Conservation (phyloP, 2,329 filamentous ascomycete species). For the Akanthomyces lecanii region DNA sequence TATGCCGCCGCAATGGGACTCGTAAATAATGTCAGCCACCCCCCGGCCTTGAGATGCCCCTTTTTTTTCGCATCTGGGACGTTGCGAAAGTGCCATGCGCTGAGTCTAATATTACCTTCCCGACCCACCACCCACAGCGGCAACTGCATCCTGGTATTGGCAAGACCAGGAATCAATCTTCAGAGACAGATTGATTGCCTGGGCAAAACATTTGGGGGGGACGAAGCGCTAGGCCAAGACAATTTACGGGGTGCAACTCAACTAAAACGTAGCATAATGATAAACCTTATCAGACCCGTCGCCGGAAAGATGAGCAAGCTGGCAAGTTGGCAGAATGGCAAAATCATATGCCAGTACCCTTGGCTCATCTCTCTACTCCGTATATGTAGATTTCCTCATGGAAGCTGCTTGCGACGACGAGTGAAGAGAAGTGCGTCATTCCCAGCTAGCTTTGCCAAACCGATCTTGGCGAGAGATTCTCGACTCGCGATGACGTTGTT, state of each 20-base stretch:
- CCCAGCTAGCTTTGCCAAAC: neutral
- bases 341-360: too few relatives aligned
- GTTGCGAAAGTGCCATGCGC: neutral
- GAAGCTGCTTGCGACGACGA: too few relatives aligned
- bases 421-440: neutral
- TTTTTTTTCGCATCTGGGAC: neutral
- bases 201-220: neutral
- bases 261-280: neutral
- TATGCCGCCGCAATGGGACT: neutral
- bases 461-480: neutral
- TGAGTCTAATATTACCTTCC: constrained; percentile 6
- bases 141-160: neutral
- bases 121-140: constrained; percentile 1
- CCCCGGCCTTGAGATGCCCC: neutral
- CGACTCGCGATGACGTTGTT: neutral
- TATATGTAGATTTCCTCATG: too few relatives aligned
- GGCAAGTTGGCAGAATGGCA: neutral
- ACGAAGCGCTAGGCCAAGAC: neutral
- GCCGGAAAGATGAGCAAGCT: neutral
- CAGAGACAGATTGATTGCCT: neutral
- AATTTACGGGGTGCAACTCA: neutral
- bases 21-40: neutral
- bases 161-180: neutral
- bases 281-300: neutral
- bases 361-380: too few relatives aligned